Base-by-base conservation (phyloP, 169 alveolate genomes). In the Babesia sp. region DNA sequence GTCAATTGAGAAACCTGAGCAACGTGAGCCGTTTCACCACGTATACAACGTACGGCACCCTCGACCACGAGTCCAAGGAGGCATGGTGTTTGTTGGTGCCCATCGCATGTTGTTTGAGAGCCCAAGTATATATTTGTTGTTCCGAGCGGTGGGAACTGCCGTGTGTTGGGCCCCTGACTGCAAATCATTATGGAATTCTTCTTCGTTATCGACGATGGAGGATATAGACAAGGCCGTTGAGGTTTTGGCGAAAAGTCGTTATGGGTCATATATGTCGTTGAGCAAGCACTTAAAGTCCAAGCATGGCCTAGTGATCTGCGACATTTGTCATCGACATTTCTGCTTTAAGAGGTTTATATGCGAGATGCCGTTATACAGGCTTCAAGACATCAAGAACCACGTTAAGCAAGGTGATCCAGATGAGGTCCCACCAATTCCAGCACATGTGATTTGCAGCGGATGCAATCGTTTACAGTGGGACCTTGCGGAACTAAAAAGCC, bases 141-240 rank as follows among this genome's bases (percentile, higher is more conserved):
- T 54, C 58, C 59, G 71, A 28, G 61, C 60, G 48, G 73, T 70
- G 24, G 45, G 54, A 22, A 63, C 72, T n/a, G 74, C 86, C n/a
- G 24, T 78, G 53, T 78, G 86, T 24, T 78, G 86, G 86, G 31
- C 71, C 56, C 67, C 86, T 0, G 86, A 78, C 45, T 78, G 86
- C 56, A 67, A 60, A 36, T 31, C 68, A 53, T 26, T 12, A 31
- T 78, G 86, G 86, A 31, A 53, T 14, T 28, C 79, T 36, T 6
- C 45, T 20, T 37, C 61, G 22, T 33, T 36, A 29, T 1, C 9
- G 28, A 50, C 68, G 16, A n/a, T 16, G n/a, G 64, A 59, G 20
- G 57, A 33, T 9, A 5, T 75, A 29, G 14, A 20, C 24, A 67
- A 64, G 18, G 85, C 78, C 0, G 18, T 75, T 5, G 63, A 48